phyloP scores from a whole-genome alignment of 176 grass and related monocot genomes.

The Aegilops speltoides region DNA sequence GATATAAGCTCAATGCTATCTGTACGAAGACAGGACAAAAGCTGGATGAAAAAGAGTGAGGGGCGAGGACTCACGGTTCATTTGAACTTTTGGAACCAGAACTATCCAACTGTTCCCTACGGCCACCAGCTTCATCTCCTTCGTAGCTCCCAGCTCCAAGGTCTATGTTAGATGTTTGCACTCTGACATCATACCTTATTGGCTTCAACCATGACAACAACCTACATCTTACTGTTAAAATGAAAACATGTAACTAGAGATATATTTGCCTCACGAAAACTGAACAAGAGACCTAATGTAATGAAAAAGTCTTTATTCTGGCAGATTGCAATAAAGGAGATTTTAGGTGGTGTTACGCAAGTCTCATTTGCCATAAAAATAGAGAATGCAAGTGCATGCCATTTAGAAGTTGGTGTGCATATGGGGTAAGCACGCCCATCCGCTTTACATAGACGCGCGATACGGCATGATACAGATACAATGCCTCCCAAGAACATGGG shows the following conservation, averaged over 20 bases:
- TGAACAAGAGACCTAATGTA: not conserved
- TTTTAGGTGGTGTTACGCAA: not conserved
- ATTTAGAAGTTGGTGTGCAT: not conserved
- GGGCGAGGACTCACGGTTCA: slow-evolving; percentile 48
- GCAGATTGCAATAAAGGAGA: not conserved
- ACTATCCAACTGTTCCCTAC: slow-evolving; percentile 33
- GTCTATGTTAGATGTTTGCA: slow-evolving; percentile 58
- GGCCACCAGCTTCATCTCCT: slow-evolving; percentile 36
- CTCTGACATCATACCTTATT: slow-evolving; percentile 33
- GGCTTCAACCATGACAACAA: slow-evolving; percentile 40
- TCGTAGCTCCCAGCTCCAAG: slow-evolving; percentile 71
- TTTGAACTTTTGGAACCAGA: slow-evolving; percentile 41
- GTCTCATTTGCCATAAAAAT: not conserved
- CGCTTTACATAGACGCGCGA: not conserved
- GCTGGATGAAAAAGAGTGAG: not conserved
- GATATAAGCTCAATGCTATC: slow-evolving; percentile 20
- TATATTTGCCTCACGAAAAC: not conserved
- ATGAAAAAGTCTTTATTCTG: not conserved
- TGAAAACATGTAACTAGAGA: not conserved
- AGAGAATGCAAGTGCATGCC: not conserved
- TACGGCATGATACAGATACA: no score
- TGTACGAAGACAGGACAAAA: not conserved
- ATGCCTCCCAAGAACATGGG: not conserved
- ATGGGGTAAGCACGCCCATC: not conserved
- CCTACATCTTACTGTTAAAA: slow-evolving; percentile 29